Conservation (phyloP, 75 land plant genomes). For the Selaginella tamariscina region DNA sequence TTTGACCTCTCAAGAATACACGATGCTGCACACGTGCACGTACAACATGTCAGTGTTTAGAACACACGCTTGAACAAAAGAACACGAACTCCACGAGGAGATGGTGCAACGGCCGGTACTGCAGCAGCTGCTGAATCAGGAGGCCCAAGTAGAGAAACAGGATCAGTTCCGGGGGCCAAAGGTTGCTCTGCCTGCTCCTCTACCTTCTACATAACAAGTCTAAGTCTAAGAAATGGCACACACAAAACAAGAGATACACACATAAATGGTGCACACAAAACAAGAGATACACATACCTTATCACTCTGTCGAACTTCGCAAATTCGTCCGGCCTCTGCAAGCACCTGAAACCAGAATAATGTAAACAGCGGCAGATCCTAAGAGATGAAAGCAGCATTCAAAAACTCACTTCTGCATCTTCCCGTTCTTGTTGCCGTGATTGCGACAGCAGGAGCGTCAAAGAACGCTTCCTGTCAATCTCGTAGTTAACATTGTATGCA, state of each 20-base stretch:
- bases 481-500: conserved; percentile 35
- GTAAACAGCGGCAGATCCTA: background rate
- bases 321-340: conserved; percentile 79
- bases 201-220: background rate
- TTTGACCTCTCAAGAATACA: conserved; percentile 56
- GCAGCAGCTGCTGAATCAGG: conserved; percentile 30
- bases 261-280: background rate
- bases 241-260: background rate
- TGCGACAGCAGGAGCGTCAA: conserved; percentile 58
- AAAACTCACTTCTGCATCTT: conserved; percentile 59
- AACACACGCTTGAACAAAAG: conserved; percentile 7
- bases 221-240: background rate
- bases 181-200: conserved; percentile 21
- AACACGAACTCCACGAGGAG: conserved; percentile 45
- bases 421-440: conserved; percentile 76
- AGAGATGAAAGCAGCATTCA: background rate
- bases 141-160: conserved; percentile 19
- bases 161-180: conserved; percentile 23
- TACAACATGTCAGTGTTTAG: background rate
- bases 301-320: conserved; percentile 45
- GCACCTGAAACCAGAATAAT: conserved; percentile 35
- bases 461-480: conserved; percentile 76
- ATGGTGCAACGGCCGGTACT: conserved; percentile 35
- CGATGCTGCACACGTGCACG: conserved; percentile 39
- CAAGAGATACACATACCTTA: conserved; percentile 29